Evolutionary conservation across 2,329 filamentous ascomycete species (phyloP), one percentile per base, ranked within the genome.

Genomic region (Fusarium sp.): DNA sequence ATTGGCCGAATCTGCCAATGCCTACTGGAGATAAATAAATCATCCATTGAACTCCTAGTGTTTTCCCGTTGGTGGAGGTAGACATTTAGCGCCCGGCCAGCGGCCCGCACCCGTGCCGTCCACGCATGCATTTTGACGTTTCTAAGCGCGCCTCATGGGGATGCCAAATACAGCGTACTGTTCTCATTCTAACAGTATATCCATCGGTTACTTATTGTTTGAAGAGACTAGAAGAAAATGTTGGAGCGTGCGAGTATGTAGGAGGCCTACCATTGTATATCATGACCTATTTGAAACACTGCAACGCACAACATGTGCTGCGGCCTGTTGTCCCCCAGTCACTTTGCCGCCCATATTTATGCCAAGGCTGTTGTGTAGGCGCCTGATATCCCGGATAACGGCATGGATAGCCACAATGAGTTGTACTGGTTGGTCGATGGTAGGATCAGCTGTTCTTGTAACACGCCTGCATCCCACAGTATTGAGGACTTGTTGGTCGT

Each of bases 71-170:
- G 33, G 30, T 59, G 59, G 61, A 58, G 35, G 24, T 11, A 26
- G 20, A 48, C 17, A n/a, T 65, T 58, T 65, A 58, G 67, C 67
- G 56, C 58, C 41, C n/a, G 43, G 52, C 5, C 20, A 56, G 44
- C 67, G 67, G 67, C 55, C 63, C 67, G 67, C 41, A 70, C 62
- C 66, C 55, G 44, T 30, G 17, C 40, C 48, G 54, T 17, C 47
- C 11, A 13, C 33, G 35, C 41, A 44, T 64, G 28, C 17, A 35
- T 58, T 56, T 46, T 41, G 33, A 47, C 48, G 7, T 20, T 15
- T 9, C 30, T 7, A 48, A 63, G 32, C 53, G 62, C 39, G 60
- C 17, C 17, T 60, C n/a, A 9, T 32, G 3, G 6, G 26, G 14
- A 30, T 19, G 14, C 11, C 5, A 30, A 26, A 32, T 13, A n/a